These are phyloP conservation scores for Phaeosphaeriaceae sp. DNA, from an alignment of 2,329 filamentous ascomycete species.

Conservation along the genomic window DNA sequence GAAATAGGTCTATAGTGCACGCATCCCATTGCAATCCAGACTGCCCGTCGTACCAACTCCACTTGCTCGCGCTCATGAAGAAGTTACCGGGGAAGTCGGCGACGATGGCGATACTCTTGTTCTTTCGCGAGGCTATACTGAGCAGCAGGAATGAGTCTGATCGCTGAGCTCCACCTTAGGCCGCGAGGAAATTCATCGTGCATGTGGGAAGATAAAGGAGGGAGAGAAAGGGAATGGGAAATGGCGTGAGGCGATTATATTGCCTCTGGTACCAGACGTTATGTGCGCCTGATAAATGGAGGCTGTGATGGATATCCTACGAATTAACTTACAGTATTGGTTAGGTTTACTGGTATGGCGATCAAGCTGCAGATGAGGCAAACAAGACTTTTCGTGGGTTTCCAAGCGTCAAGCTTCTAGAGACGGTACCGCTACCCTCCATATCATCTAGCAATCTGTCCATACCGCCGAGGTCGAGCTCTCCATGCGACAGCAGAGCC, in stretches of 20 bases:
- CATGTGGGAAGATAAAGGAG: not conserved
- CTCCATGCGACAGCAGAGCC: slow-evolving; percentile 51
- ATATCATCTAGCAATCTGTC: slow-evolving; percentile 52
- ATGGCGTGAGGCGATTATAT: not conserved
- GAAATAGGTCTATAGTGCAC: slow-evolving; percentile 9
- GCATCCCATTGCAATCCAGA: slow-evolving; percentile 11
- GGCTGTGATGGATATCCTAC: not conserved
- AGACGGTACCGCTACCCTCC: slow-evolving; percentile 32
- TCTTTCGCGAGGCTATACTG: slow-evolving; percentile 61
- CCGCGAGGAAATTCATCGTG: slow-evolving; percentile 44
- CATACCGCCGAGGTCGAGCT: slow-evolving; percentile 57
- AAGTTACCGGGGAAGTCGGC: slow-evolving; percentile 28
- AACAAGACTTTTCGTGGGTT: slow-evolving; percentile 46
- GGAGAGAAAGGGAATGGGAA: not conserved
- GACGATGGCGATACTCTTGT: slow-evolving; percentile 35
- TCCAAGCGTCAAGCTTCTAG: slow-evolving; percentile 34
- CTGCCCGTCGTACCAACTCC: not conserved
- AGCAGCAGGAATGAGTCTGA: slow-evolving; percentile 60
- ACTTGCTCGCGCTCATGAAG: not conserved
- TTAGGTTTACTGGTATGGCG: not conserved
- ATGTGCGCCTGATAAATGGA: not conserved
- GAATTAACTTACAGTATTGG: not conserved
- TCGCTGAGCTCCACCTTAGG: slow-evolving; percentile 60
- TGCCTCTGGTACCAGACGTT: not conserved
- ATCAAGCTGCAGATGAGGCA: slow-evolving; percentile 38